These are phyloP conservation scores for Pyricularia grisea DNA, from an alignment of 2,329 filamentous ascomycete species.

Conservation along the genomic window DNA sequence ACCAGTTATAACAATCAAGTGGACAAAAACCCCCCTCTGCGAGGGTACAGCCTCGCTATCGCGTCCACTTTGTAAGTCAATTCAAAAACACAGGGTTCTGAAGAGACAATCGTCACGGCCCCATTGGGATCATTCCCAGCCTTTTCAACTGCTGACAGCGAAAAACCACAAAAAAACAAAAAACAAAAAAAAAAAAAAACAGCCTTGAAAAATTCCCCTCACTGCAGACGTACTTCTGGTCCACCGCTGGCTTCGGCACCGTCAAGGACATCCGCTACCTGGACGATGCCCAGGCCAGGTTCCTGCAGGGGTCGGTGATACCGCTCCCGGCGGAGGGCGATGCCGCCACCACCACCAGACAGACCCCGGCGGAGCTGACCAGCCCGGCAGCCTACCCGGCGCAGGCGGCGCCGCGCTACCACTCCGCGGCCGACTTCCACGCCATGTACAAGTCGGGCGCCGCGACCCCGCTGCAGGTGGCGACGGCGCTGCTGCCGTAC, in stretches of 20 bases:
- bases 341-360: background rate
- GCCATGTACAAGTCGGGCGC: slow-evolving; percentile 60
- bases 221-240: slow-evolving; percentile 59
- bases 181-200: background rate
- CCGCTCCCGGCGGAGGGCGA: slow-evolving; percentile 3
- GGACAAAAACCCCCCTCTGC: slow-evolving; percentile 60
- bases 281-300: slow-evolving; percentile 31
- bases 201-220: slow-evolving; percentile 52
- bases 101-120: background rate
- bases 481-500: slow-evolving; percentile 60
- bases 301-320: slow-evolving; percentile 12
- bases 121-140: background rate
- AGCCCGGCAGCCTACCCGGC: slow-evolving; percentile 24
- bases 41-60: slow-evolving; percentile 53
- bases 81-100: background rate
- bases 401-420: slow-evolving; percentile 43
- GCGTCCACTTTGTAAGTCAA: slow-evolving; percentile 25
- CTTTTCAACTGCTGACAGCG: background rate
- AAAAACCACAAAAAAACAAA: too few relatives aligned
- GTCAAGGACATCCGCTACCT: slow-evolving; percentile 37
- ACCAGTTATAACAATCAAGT: slow-evolving; percentile 21
- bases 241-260: slow-evolving; percentile 50
- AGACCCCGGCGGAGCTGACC: slow-evolving; percentile 27
- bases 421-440: slow-evolving; percentile 69
- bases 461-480: slow-evolving; percentile 63